phyloP scores from a whole-genome alignment of 106 monocot genomes.

The Dendrobium chrysotoxum region DNA sequence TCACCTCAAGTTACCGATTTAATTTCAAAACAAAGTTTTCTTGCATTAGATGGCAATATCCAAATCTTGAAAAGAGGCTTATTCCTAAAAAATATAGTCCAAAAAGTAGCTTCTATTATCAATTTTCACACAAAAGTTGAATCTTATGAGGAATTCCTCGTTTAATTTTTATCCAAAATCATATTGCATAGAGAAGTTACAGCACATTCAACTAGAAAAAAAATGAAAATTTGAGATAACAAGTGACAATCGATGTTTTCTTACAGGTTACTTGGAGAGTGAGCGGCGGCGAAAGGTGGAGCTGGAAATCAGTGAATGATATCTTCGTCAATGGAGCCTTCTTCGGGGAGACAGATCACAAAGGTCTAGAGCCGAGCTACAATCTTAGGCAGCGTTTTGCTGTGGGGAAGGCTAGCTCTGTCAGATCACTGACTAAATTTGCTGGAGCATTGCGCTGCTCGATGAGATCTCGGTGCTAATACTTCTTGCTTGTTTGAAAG shows the following conservation, averaged over 20 bases:
- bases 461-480: constrained; percentile 38
- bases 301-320: constrained; percentile 58
- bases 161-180: not conserved
- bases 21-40: too few species aligned
- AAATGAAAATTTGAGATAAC: not conserved
- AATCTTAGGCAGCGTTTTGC: constrained; percentile 35
- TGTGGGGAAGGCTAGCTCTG: constrained; percentile 12
- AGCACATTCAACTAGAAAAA: not conserved
- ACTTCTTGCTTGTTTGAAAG: too few species aligned
- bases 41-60: too few species aligned
- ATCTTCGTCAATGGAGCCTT: constrained; percentile 60
- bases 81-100: too few species aligned
- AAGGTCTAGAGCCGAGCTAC: constrained; percentile 25
- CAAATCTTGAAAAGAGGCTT: too few species aligned
- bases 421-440: constrained; percentile 35
- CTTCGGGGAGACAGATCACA: constrained; percentile 33
- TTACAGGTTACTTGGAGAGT: constrained; percentile 39
- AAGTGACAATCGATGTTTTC: not conserved
- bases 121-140: not conserved
- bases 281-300: constrained; percentile 14
- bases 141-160: not conserved
- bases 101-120: not conserved
- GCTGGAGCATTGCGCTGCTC: constrained; percentile 57
- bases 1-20: too few species aligned
- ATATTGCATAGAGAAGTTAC: not conserved